phyloP scores from a whole-genome alignment of 2,329 filamentous ascomycete genomes.

The Colletotrichum lupini region DNA sequence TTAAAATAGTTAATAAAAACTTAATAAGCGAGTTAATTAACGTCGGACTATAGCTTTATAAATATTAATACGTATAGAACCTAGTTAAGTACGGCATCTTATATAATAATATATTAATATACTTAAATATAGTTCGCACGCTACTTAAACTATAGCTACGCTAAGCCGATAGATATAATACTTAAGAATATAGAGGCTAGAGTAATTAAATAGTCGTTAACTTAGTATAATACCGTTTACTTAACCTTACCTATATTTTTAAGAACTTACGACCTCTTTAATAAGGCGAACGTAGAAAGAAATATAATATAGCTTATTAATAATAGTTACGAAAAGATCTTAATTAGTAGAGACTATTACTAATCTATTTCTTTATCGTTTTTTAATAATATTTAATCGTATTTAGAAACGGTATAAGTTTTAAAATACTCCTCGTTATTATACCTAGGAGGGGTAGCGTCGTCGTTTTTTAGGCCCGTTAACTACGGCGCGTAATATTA shows the following conservation, averaged over 20 bases:
- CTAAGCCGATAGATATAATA: neutral
- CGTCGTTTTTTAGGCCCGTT: neutral
- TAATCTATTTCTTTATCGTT: neutral
- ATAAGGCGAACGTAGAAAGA: neutral
- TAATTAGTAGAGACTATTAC: neutral
- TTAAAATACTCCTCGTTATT: neutral
- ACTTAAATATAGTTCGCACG: neutral
- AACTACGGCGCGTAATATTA: rapidly evolving
- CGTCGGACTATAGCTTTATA: neutral
- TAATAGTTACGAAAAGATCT: neutral
- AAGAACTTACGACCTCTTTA: constrained; percentile 1
- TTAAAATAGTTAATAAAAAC: too few species aligned
- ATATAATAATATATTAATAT: neutral
- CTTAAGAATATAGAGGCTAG: neutral
- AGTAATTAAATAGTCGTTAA: neutral
- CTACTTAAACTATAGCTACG: neutral
- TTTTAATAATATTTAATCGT: neutral
- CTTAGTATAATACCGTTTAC: neutral
- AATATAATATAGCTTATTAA: neutral
- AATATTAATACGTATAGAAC: neutral
- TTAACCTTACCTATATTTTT: neutral
- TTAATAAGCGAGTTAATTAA: neutral
- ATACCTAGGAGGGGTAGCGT: neutral
- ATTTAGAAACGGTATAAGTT: neutral
- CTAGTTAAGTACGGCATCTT: neutral